These are phyloP conservation scores for Tetrastigma voinierianum DNA, from an alignment of 164 flowering plant species.

Conservation along the genomic window DNA sequence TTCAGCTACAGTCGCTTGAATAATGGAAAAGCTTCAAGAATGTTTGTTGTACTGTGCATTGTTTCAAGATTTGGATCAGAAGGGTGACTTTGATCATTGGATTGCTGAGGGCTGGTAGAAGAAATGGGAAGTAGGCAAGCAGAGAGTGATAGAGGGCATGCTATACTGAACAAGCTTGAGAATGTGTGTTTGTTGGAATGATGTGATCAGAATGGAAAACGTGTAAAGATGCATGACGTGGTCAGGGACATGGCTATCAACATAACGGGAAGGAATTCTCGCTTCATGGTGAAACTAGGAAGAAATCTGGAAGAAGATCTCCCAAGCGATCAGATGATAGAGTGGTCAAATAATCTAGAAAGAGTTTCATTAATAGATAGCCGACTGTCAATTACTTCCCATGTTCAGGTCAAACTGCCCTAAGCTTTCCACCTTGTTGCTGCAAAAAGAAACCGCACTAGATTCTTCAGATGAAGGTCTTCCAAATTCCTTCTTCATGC, in stretches of 20 bases:
- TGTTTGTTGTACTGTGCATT: slow-evolving; percentile 23
- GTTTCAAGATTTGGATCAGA: slow-evolving; percentile 14
- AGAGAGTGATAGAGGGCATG: slow-evolving; percentile 17
- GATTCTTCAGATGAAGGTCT: neutral
- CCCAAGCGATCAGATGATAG: too few species aligned
- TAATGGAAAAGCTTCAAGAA: neutral
- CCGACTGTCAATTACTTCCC: too few species aligned
- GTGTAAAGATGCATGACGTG: too few species aligned
- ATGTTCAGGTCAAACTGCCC: neutral
- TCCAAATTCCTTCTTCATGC: neutral
- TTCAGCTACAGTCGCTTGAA: slow-evolving; percentile 14
- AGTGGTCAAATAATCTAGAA: too few species aligned
- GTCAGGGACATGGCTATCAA: too few species aligned
- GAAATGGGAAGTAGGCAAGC: slow-evolving; percentile 3
- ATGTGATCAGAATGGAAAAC: too few species aligned
- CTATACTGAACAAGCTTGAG: slow-evolving; percentile 12
- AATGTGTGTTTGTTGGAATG: slow-evolving; percentile 5
- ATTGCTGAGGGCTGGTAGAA: slow-evolving; percentile 23
- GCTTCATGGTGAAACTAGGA: too few species aligned
- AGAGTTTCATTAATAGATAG: too few species aligned
- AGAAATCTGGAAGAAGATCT: too few species aligned
- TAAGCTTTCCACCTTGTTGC: neutral
- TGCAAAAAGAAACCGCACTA: too few species aligned
- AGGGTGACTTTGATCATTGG: neutral
- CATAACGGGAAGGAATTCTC: too few species aligned